These are phyloP conservation scores for Alternaria burnsii DNA, from an alignment of 2,329 filamentous ascomycete genomes.

Conservation along the genomic window DNA sequence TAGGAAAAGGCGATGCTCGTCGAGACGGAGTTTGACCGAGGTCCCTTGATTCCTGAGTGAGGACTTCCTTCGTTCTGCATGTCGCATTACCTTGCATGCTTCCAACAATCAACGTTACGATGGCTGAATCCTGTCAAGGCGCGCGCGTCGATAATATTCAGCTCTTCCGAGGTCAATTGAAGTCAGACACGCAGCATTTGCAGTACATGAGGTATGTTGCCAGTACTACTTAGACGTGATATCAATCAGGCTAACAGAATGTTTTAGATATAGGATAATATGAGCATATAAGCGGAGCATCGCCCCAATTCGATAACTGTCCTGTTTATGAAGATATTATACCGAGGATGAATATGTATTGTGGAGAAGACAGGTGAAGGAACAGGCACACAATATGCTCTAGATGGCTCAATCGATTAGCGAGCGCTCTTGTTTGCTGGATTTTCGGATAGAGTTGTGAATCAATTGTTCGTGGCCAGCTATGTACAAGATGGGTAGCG, in stretches of 20 bases:
- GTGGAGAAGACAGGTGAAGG: neutral
- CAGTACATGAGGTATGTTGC: neutral
- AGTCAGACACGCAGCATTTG: neutral
- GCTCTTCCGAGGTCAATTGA: neutral
- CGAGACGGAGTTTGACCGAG: neutral
- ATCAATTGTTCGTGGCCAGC: neutral
- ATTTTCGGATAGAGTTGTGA: neutral
- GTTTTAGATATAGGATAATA: neutral
- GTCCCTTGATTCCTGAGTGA: too few relatives aligned
- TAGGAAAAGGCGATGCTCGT: neutral
- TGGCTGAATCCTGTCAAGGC: neutral
- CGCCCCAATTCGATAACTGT: neutral
- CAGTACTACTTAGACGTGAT: neutral
- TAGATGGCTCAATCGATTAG: neutral
- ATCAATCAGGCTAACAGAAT: neutral
- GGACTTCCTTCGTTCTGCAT: neutral
- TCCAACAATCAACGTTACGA: neutral
- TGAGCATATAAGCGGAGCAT: neutral
- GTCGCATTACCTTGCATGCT: neutral
- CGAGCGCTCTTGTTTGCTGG: neutral
- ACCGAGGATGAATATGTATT: neutral
- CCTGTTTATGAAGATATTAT: neutral
- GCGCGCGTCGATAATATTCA: neutral
- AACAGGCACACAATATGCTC: neutral
- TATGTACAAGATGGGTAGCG: neutral